Conservation (phyloP, 306 rosid species). For the Clitoria ternatea region DNA sequence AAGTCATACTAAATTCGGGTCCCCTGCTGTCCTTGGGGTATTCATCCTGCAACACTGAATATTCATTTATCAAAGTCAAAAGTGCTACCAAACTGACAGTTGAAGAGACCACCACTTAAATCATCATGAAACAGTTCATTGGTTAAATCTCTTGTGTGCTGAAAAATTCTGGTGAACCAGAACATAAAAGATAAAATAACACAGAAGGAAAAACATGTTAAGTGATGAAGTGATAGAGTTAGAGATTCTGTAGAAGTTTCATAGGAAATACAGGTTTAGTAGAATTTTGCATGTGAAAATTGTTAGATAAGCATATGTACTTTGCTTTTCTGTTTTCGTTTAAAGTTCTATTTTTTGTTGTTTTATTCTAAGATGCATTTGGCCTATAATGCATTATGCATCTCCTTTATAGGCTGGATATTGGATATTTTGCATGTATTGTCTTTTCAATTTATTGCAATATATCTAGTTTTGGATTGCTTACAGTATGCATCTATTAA, state of each 20-base stretch:
- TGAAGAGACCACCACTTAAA: neutral
- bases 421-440: neutral
- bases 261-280: neutral
- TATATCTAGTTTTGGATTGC: neutral
- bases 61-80: too few relatives aligned
- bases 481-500: neutral
- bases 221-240: neutral
- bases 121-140: neutral
- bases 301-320: neutral
- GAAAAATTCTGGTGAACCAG: neutral
- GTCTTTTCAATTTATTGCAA: neutral
- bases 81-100: neutral
- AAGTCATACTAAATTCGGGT: too few relatives aligned
- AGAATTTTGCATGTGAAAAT: neutral
- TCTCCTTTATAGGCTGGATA: neutral
- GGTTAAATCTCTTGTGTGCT: neutral
- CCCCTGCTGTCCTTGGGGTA: too few relatives aligned
- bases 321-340: neutral
- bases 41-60: too few relatives aligned
- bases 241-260: neutral
- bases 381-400: neutral
- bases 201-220: neutral
- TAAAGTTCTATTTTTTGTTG: too few relatives aligned
- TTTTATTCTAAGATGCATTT: neutral
- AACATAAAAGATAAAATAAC: neutral